phyloP scores from a whole-genome alignment of 768 basidiomycete genomes.

The Lactifluus subvellereus region DNA sequence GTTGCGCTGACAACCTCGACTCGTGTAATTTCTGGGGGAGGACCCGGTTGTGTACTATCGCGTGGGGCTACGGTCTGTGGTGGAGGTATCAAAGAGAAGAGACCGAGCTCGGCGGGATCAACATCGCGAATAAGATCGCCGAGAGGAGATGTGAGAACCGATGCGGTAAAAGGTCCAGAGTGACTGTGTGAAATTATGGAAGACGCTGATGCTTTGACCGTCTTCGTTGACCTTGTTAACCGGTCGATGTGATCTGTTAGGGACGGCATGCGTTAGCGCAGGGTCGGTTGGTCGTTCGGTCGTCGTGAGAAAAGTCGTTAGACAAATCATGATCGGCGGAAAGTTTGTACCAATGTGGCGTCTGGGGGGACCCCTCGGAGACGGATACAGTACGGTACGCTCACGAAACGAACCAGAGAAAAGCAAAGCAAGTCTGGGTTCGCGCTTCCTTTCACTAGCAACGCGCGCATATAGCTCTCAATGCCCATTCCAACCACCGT shows the following conservation, averaged over 20 bases:
- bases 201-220: constrained; percentile 44
- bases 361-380: neutral
- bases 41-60: constrained; percentile 29
- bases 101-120: constrained; percentile 71
- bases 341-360: neutral
- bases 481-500: constrained; percentile 12
- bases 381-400: neutral
- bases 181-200: constrained; percentile 24
- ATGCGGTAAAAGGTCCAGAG: constrained; percentile 50
- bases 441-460: neutral
- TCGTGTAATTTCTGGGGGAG: constrained; percentile 47
- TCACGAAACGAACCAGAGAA: too few species aligned
- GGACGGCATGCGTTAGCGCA: constrained; percentile 39
- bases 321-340: too few species aligned
- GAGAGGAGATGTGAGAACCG: constrained; percentile 56
- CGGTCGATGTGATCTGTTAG: constrained; percentile 67
- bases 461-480: neutral
- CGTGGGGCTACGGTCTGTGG: constrained; percentile 26
- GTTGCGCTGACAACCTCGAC: constrained; percentile 66
- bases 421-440: neutral
- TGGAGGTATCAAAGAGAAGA: constrained; percentile 54
- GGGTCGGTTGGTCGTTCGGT: neutral
- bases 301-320: neutral
- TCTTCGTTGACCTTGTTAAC: constrained; percentile 45
- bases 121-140: constrained; percentile 77